Base-by-base conservation (phyloP, 768 basidiomycete species). In the Tubosaeta brunneosetosa region DNA sequence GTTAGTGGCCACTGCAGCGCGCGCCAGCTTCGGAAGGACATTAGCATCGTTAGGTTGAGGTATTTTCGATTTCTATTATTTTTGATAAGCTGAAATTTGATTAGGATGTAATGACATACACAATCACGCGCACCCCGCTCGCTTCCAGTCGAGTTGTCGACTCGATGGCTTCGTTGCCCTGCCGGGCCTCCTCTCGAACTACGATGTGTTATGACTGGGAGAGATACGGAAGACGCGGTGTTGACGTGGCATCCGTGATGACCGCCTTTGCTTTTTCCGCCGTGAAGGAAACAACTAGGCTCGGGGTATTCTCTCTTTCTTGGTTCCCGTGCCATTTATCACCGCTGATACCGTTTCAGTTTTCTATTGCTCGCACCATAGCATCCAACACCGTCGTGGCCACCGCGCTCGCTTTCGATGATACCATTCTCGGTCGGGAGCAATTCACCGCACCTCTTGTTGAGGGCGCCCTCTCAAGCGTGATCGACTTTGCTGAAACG, bases 191-290 rank as follows among this genome's bases (percentile, higher is more conserved):
- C 4, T 27, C 45, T 42, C 37, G 25, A 48, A 13, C 27, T 41
- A 34, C 40, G 19, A 71, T 74, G 71, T 55, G 61, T 50, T 60
- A 59, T 25, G 61, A 73, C 55, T 74, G 73, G 70, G 71, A 75
- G 62, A 72, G 65, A 55, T 73, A 66, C 47, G 66, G 73, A 31
- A 77, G 86, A 62, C 75, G 82, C 58, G 77, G 84, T 51, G 73
- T 90, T 52, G 85, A 88, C 61, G 68, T 83, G 38, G 88, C 86
- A 10, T 83, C 84, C 8, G 67, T 80, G 43, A 77, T 82, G 17
- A 76, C 83, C 33, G 74, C 80, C n/a, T 51, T 86, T 43, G 81
- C 84, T 19, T 91, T 91, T 60, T 78, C 75, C 25, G 81, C 81
- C 10, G 86, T 78, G 8, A 89, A 86, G 67, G 69, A 71, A 14